phyloP scores from a whole-genome alignment of 108 stramenopile genomes.

The Halocafeteria seosinensis region DNA sequence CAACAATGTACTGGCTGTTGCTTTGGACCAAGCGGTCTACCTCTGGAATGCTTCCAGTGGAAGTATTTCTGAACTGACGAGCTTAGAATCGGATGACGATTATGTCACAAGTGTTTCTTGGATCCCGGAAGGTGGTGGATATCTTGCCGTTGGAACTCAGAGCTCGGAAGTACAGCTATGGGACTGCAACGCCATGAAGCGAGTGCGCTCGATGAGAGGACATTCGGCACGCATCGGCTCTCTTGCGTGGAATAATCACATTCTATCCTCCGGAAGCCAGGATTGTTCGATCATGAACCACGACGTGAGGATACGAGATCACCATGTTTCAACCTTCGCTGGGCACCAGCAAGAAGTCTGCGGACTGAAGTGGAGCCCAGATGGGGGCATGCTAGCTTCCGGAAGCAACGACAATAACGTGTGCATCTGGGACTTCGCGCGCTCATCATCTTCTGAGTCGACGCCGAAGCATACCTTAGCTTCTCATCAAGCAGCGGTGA shows the following conservation, averaged over 20 bases:
- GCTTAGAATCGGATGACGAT: slow-evolving; percentile 59
- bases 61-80: slow-evolving; percentile 69
- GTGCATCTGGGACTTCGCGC: slow-evolving; percentile 82
- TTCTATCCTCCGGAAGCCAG: slow-evolving; percentile 60
- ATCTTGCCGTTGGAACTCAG: slow-evolving; percentile 76
- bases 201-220: slow-evolving; percentile 59
- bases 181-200: slow-evolving; percentile 48
- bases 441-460: slow-evolving; percentile 35
- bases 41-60: slow-evolving; percentile 92
- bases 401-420: slow-evolving; percentile 95
- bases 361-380: slow-evolving; percentile 83
- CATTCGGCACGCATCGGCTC: slow-evolving; percentile 77
- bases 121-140: slow-evolving; percentile 54
- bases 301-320: slow-evolving; percentile 76
- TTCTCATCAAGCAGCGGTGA: slow-evolving; percentile 89
- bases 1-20: slow-evolving; percentile 83
- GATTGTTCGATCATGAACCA: slow-evolving; percentile 81
- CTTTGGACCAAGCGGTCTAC: slow-evolving; percentile 84
- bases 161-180: slow-evolving; percentile 60
- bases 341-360: slow-evolving; percentile 83
- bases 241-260: slow-evolving; percentile 80
- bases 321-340: slow-evolving; percentile 54
- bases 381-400: slow-evolving; percentile 74
- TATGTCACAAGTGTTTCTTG: slow-evolving; percentile 88
- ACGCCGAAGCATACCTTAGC: slow-evolving; percentile 51